Evolutionary conservation across 2,329 filamentous ascomycete genomes (phyloP).

Genomic region (Tolypocladium guangdongense): DNA sequence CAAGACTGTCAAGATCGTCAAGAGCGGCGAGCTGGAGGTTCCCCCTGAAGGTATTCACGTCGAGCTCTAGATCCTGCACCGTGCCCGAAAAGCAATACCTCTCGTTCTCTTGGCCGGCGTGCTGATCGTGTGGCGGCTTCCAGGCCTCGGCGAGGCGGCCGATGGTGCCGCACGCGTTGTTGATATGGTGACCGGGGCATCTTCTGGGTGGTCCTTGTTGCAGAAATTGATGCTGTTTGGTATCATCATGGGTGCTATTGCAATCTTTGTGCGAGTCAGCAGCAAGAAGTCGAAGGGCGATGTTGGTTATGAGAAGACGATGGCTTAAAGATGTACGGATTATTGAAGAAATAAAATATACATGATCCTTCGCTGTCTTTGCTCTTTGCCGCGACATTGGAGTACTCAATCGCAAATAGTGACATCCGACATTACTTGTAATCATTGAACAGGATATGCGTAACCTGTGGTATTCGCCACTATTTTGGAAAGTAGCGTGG

Average conservation of each 20-base stretch:
- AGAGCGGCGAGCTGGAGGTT: conserved; percentile 75
- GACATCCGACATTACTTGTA: background rate
- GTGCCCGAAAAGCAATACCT: conserved; percentile 4
- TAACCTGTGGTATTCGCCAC: background rate
- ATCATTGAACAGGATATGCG: background rate
- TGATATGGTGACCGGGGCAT: conserved; percentile 1
- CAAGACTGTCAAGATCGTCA: conserved; percentile 62
- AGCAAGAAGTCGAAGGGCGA: conserved; percentile 19
- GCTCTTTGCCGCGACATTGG: background rate
- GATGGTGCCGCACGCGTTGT: conserved; percentile 6
- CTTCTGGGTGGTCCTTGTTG: conserved; percentile 22
- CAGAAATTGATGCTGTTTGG: conserved; percentile 41
- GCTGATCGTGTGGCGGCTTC: conserved; percentile 21
- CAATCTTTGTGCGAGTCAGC: conserved; percentile 31
- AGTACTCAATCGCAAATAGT: background rate
- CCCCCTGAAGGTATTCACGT: conserved; percentile 87
- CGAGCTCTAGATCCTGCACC: conserved; percentile 53
- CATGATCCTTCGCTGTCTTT: background rate
- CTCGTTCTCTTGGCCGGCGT: conserved; percentile 15
- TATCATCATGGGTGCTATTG: conserved; percentile 35
- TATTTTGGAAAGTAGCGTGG: background rate
- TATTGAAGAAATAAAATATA: conserved; percentile 2
- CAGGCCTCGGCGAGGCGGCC: conserved; percentile 17
- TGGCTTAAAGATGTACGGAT: conserved; percentile 21
- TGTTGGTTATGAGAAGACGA: conserved; percentile 31